Evolutionary conservation across 345 rosid genomes (phyloP).

Genomic region (Ceriops zippeliana): DNA sequence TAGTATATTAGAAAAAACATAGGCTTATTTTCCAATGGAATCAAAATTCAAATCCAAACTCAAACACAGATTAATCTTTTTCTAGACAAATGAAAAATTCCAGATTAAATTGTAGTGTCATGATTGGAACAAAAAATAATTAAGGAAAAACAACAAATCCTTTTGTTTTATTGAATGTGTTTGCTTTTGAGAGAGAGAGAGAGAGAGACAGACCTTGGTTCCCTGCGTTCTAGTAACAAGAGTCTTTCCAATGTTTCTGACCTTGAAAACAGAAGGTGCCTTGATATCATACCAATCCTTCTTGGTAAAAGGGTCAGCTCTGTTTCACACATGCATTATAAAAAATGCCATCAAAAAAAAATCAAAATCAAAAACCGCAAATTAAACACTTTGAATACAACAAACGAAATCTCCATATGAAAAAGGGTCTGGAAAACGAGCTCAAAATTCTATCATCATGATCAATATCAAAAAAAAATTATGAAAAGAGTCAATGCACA

Average conservation of each 20-base stretch:
- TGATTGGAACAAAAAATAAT: too few relatives aligned
- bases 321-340: constrained; percentile 8
- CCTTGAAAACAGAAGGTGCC: constrained; percentile 45
- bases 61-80: too few relatives aligned
- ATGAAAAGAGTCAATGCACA: not conserved
- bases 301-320: constrained; percentile 51
- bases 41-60: too few relatives aligned
- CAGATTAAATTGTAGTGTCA: too few relatives aligned
- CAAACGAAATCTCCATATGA: too few relatives aligned
- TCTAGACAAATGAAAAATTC: too few relatives aligned
- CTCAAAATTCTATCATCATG: not conserved
- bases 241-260: constrained; percentile 50
- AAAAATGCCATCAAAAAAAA: not conserved
- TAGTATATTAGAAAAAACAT: too few relatives aligned
- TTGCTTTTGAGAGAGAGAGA: not conserved
- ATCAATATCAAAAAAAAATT: not conserved
- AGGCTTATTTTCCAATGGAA: too few relatives aligned
- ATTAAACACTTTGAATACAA: too few relatives aligned
- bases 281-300: constrained; percentile 61
- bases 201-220: constrained; percentile 37
- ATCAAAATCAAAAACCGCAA: not conserved
- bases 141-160: too few relatives aligned
- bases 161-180: too few relatives aligned
- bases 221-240: constrained; percentile 56
- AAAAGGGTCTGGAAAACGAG: too few relatives aligned